Percentiles rank a stretch among this genome's conserved stretches.
Evolutionary conservation across 2,329 filamentous ascomycete species (phyloP).

Genomic region (Pseudogymnoascus sp.): DNA sequence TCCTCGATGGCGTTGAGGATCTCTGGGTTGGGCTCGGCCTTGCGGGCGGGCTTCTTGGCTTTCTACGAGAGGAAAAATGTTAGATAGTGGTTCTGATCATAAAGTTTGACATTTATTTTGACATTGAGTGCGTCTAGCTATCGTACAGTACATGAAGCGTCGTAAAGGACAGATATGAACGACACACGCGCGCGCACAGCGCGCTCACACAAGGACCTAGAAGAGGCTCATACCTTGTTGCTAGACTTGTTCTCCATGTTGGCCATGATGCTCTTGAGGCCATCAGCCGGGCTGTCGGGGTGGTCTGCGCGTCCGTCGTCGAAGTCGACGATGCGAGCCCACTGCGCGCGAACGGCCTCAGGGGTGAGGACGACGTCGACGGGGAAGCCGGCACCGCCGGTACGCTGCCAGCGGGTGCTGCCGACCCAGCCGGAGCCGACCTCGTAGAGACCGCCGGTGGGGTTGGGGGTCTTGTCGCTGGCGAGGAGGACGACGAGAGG

Average conservation of each 20-base stretch:
- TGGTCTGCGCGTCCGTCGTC: conserved; percentile 81
- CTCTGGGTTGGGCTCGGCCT: conserved; percentile 41
- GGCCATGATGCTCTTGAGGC: conserved; percentile 67
- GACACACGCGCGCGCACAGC: background rate
- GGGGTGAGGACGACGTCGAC: conserved; percentile 75
- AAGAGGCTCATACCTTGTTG: conserved; percentile 51
- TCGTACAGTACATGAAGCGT: conserved; percentile 7
- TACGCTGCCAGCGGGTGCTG: conserved; percentile 89
- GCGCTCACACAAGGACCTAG: conserved; percentile 5
- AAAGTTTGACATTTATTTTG: conserved; percentile 7
- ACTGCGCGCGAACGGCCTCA: conserved; percentile 70
- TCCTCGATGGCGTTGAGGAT: conserved; percentile 68
- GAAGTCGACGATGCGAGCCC: conserved; percentile 76
- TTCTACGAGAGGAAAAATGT: conserved; percentile 22
- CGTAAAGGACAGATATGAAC: background rate
- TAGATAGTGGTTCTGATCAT: conserved; percentile 5
- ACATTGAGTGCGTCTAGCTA: conserved; percentile 6
- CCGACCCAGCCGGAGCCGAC: conserved; percentile 91
- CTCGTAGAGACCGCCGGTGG: conserved; percentile 86
- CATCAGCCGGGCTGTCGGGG: conserved; percentile 70
- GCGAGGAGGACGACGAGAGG: conserved; percentile 79
- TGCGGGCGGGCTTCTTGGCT: conserved; percentile 11
- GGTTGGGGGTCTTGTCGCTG: conserved; percentile 78
- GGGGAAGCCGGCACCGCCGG: conserved; percentile 84
- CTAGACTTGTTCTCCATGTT: conserved; percentile 71